Evolutionary conservation across 1,284 basidiomycete genomes (phyloP), one percentile per base, ranked within the genome.

Genomic region (Mycena citricolor): DNA sequence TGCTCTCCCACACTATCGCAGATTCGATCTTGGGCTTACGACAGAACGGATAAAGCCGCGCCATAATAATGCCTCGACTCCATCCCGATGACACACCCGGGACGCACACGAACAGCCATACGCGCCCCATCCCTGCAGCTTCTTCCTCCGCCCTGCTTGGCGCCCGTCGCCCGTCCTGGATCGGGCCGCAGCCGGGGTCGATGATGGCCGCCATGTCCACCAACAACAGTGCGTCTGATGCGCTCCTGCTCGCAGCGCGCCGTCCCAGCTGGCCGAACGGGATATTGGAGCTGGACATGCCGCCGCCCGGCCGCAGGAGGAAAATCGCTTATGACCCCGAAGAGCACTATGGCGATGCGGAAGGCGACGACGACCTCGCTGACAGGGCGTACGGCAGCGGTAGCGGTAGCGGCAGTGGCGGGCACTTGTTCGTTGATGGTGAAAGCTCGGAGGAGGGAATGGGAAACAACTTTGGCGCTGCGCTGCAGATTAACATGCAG

Each of bases 401-500:
- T 17, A 11, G 19, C 36, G 13, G 32, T 21, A 16, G 29, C 26
- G 3, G 20, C 21, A 20, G 45, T 22, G 5, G 12, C 8, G 11
- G 35, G 28, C 23, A 11, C 8, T 25, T 11, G 16, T 25, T 8
- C 17, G 29, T 11, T 12, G 5, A 20, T 16, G 30, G 30, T n/a
- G 45, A 44, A 25, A 44, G 46, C 39, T 52, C 45, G 29, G 46
- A 48, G 39, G 48, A 50, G 8, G 16, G 39, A 24, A n/a, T n/a
- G n/a, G n/a, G n/a, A n/a, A 33, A 24, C 22, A 52, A 44, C 5
- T 25, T 44, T 13, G 26, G 31, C 11, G 23, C 16, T 26, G 36
- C n/a, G 17, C 35, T 86, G 41, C 74, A 83, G 59, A 88, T 90
- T 51, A 81, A 86, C 54, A 86, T 90, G 79, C 84, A 84, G 58